A percentile compares a stretch with the other conserved stretches of the same genome.
phyloP scores from a whole-genome alignment of 306 rosid genomes.

The Clitoria ternatea region DNA sequence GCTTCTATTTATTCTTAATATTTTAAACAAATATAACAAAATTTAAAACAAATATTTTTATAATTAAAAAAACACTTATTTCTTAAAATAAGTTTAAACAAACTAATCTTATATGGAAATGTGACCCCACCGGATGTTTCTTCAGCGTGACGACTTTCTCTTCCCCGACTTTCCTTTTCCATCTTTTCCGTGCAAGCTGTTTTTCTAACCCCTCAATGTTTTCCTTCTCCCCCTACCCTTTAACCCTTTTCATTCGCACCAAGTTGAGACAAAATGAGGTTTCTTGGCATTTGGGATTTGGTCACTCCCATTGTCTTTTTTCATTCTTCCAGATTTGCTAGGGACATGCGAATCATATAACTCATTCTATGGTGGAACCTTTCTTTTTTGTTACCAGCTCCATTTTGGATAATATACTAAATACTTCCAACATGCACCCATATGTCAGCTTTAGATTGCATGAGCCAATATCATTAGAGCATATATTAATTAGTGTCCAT shows the following conservation, averaged over 20 bases:
- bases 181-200: slow-evolving; percentile 25
- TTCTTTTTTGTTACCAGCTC: background rate
- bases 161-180: slow-evolving; percentile 26
- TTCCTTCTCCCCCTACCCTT: background rate
- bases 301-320: background rate
- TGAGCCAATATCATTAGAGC: slow-evolving; percentile 15
- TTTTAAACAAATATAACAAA: too few relatives aligned
- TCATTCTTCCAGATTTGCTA: background rate
- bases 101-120: too few relatives aligned
- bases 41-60: too few relatives aligned
- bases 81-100: too few relatives aligned
- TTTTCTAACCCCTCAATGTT: background rate
- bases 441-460: slow-evolving; percentile 23
- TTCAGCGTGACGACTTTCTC: slow-evolving; percentile 17
- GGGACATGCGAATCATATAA: background rate
- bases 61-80: too few relatives aligned
- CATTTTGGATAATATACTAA: background rate
- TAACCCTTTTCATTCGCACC: slow-evolving; percentile 18
- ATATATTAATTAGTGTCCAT: slow-evolving; percentile 3
- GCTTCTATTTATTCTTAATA: too few relatives aligned
- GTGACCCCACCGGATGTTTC: slow-evolving; percentile 27
- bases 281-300: slow-evolving; percentile 40
- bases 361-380: background rate
- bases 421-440: slow-evolving; percentile 25
- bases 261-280: slow-evolving; percentile 25